Conservation (phyloP, 306 rosid genomes). For the Cicer cuneatum region DNA sequence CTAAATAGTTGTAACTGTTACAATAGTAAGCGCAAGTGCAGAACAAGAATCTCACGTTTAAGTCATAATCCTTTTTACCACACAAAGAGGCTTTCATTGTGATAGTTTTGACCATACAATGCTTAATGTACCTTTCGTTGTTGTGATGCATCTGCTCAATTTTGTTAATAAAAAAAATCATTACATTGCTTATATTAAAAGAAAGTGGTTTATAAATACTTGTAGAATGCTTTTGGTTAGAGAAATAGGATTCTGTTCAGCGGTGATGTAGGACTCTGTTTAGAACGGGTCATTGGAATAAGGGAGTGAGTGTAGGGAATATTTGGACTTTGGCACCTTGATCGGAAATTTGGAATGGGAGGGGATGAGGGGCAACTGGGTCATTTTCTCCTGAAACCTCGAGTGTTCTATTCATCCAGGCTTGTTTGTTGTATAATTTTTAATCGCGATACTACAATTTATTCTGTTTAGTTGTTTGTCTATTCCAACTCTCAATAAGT, state of each 20-base stretch:
- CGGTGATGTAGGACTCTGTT: not conserved
- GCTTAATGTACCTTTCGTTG: not conserved
- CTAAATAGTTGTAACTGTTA: slow-evolving; percentile 20
- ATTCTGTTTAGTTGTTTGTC: not conserved
- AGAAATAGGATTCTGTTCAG: too few relatives aligned
- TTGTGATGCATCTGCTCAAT: not conserved
- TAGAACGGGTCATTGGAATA: not conserved
- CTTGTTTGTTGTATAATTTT: too few relatives aligned
- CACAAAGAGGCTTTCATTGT: slow-evolving; percentile 8
- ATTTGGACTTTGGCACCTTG: slow-evolving; percentile 2
- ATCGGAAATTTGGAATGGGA: slow-evolving; percentile 5
- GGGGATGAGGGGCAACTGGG: not conserved
- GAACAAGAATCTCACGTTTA: not conserved
- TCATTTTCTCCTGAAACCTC: slow-evolving; percentile 1
- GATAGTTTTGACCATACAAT: not conserved
- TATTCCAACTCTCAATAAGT: not conserved
- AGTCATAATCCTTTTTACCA: not conserved
- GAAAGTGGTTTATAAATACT: not conserved
- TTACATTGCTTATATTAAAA: not conserved
- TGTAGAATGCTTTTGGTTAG: slow-evolving; percentile 9
- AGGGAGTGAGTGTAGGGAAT: not conserved
- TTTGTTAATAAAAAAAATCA: not conserved
- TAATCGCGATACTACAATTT: too few relatives aligned
- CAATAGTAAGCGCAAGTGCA: not conserved
- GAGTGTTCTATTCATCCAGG: not conserved